phyloP scores from a whole-genome alignment of 2,329 filamentous ascomycete species.

The Elsinoe arachidis region DNA sequence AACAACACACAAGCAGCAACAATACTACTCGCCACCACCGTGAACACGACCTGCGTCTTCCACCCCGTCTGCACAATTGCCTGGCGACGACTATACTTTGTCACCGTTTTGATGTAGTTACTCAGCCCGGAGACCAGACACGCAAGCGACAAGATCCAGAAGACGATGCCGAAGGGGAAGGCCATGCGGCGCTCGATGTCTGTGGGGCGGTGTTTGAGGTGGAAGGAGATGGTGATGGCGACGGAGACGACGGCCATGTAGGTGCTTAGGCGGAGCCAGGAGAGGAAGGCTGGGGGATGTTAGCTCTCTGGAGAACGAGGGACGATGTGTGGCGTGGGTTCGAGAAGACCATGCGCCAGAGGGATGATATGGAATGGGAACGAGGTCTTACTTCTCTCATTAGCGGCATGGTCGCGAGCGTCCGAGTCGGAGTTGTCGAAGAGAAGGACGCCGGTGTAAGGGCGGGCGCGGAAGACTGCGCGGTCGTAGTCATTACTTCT shows the following conservation, averaged over 20 bases:
- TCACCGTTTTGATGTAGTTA: slow-evolving; percentile 79
- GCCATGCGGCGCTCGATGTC: slow-evolving; percentile 66
- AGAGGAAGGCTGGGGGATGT: slow-evolving; percentile 57
- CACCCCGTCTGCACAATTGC: slow-evolving; percentile 89
- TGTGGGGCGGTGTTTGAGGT: slow-evolving; percentile 67
- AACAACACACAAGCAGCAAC: slow-evolving; percentile 58
- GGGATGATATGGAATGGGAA: slow-evolving; percentile 32
- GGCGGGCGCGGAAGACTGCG: slow-evolving; percentile 50
- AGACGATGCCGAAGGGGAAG: slow-evolving; percentile 74
- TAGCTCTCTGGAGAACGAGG: too few species aligned
- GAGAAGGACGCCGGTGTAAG: slow-evolving; percentile 57
- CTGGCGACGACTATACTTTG: slow-evolving; percentile 66
- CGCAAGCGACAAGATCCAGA: slow-evolving; percentile 74
- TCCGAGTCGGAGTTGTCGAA: slow-evolving; percentile 69
- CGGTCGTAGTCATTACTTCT: slow-evolving; percentile 36
- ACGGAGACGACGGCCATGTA: slow-evolving; percentile 87
- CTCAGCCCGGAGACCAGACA: slow-evolving; percentile 69
- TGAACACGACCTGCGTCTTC: slow-evolving; percentile 76
- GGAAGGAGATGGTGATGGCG: slow-evolving; percentile 88
- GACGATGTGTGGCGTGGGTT: background rate
- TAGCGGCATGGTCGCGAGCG: slow-evolving; percentile 69
- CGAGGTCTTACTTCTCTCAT: slow-evolving; percentile 53
- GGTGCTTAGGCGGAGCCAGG: slow-evolving; percentile 78
- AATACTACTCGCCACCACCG: slow-evolving; percentile 53
- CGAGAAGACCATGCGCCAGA: background rate